A percentile compares a stretch with the other conserved stretches of the same genome.
Evolutionary conservation across 2,329 filamentous ascomycete species (phyloP).

Genomic region (Alternaria sp.): DNA sequence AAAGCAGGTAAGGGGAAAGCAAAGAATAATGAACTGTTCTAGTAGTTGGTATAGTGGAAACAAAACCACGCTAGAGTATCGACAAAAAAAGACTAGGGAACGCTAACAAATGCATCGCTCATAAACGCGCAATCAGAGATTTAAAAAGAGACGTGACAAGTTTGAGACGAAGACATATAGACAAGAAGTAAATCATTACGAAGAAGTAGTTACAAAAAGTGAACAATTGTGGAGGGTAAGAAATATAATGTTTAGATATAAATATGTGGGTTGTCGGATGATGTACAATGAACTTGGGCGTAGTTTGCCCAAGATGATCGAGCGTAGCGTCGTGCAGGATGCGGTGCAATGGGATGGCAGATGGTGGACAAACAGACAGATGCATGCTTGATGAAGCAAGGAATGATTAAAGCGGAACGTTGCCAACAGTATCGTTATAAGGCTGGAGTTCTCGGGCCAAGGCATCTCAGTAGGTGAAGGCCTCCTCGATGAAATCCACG

Average conservation of each 20-base stretch:
- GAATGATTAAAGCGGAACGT: conserved; percentile 3
- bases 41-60: background rate
- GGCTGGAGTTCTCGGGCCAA: background rate
- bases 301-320: conserved; percentile 8
- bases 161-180: conserved; percentile 11
- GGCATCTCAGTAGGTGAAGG: conserved; percentile 65
- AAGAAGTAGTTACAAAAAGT: conserved; percentile 39
- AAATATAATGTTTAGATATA: conserved; percentile 16
- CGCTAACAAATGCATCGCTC: conserved; percentile 21
- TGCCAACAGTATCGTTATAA: conserved; percentile 7
- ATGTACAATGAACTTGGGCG: conserved; percentile 11
- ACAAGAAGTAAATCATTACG: conserved; percentile 31
- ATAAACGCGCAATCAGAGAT: conserved; percentile 6
- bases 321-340: conserved; percentile 10
- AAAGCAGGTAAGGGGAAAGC: too few species aligned
- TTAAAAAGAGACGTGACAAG: conserved; percentile 38
- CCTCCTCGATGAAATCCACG: conserved; percentile 71
- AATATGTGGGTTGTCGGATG: conserved; percentile 7
- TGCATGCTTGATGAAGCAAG: background rate
- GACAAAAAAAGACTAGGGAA: background rate
- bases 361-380: background rate
- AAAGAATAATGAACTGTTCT: conserved; percentile 1
- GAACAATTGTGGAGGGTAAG: conserved; percentile 16
- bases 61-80: background rate
- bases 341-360: conserved; percentile 7